phyloP scores from a whole-genome alignment of 106 monocot species.

The Posidonia australis region DNA sequence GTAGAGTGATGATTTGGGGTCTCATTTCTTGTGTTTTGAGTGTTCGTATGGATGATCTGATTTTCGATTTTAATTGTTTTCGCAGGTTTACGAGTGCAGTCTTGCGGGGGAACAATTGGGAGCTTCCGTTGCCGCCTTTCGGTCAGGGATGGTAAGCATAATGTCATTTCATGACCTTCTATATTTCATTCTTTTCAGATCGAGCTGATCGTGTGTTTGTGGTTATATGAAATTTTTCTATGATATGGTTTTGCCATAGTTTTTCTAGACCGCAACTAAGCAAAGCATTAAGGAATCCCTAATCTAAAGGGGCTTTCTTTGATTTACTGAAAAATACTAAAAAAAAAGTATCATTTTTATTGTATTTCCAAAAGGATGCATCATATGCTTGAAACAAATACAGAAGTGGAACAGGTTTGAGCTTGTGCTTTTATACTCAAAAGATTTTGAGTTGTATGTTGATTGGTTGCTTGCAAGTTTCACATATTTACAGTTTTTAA shows the following conservation, averaged over 20 bases:
- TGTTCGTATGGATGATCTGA: not conserved
- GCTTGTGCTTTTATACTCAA: too few relatives aligned
- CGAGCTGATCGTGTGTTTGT: not conserved
- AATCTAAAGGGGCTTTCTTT: not conserved
- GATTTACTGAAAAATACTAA: not conserved
- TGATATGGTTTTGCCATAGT: not conserved
- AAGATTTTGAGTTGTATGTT: too few relatives aligned
- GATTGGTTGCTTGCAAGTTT: too few relatives aligned
- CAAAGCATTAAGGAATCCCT: too few relatives aligned
- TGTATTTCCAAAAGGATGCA: not conserved
- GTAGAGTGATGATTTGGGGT: too few relatives aligned
- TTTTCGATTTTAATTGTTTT: not conserved
- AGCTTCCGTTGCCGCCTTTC: constrained; percentile 92
- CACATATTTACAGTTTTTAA: too few relatives aligned
- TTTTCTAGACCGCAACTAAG: too few relatives aligned
- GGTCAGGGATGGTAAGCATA: constrained; percentile 92
- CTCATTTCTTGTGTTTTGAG: too few relatives aligned
- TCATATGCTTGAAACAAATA: too few relatives aligned
- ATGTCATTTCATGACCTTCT: too few relatives aligned
- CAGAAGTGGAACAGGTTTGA: too few relatives aligned
- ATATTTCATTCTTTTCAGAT: not conserved
- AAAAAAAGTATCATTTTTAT: not conserved
- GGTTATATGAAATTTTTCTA: not conserved
- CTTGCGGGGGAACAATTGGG: constrained; percentile 63
- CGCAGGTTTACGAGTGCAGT: constrained; percentile 83